These are phyloP conservation scores for Collariella sp. DNA, from an alignment of 495 filamentous ascomycete species.

Conservation along the genomic window DNA sequence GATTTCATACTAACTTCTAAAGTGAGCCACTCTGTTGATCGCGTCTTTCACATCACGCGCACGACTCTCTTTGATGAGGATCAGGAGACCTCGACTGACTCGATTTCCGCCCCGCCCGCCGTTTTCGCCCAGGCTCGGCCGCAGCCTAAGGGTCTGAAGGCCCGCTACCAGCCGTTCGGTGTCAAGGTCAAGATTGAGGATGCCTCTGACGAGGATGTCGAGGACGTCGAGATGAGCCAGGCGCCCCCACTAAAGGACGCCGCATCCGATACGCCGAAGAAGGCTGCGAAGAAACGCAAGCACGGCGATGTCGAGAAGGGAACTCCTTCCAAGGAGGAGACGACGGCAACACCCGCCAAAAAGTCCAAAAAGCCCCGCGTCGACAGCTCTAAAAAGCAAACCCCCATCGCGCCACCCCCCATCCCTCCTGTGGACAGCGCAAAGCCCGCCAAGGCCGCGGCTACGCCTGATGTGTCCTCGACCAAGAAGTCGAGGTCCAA, in stretches of 20 bases:
- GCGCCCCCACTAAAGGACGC: constrained; percentile 6
- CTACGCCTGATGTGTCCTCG: background rate
- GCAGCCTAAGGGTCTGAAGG: constrained; percentile 39
- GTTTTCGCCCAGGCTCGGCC: constrained; percentile 26
- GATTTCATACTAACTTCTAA: constrained; percentile 2
- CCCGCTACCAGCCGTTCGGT: constrained; percentile 38
- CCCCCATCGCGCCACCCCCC: constrained; percentile 23
- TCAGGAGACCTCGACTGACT: constrained; percentile 14
- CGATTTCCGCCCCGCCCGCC: constrained; percentile 17
- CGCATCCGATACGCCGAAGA: constrained; percentile 15
- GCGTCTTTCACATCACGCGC: constrained; percentile 36
- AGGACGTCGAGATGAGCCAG: constrained; percentile 28
- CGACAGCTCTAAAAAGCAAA: constrained; percentile 15
- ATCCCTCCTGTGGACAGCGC: constrained; percentile 8
- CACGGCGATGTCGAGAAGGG: constrained; percentile 33
- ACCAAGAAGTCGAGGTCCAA: constrained; percentile 15
- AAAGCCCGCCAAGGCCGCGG: background rate
- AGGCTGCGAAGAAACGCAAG: constrained; percentile 39
- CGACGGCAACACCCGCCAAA: constrained; percentile 14
- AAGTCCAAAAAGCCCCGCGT: constrained; percentile 27
- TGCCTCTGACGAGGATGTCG: constrained; percentile 21
- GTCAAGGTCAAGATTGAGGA: constrained; percentile 22
- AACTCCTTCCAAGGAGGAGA: constrained; percentile 17
- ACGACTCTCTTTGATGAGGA: constrained; percentile 33
- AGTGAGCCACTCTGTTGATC: constrained; percentile 35